Conservation (phyloP, 805 yeast species). For the Suhomyces tanzawaensis region DNA sequence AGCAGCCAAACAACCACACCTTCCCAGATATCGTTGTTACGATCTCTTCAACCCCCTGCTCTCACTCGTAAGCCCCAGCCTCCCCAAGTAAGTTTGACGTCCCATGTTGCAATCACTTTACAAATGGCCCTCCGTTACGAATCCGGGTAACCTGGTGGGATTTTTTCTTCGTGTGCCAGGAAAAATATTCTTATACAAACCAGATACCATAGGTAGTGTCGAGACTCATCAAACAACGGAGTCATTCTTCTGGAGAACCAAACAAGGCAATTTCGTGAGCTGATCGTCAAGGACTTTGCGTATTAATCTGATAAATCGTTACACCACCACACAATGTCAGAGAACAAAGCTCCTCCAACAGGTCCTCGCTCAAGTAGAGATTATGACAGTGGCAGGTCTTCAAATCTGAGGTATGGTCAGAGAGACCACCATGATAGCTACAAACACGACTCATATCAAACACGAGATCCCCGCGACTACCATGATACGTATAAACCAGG, state of each 20-base stretch:
- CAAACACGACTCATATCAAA: neutral
- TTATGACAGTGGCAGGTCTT: conserved; percentile 7
- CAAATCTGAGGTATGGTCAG: neutral
- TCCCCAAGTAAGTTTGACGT: neutral
- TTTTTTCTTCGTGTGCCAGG: neutral
- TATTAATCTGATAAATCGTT: too few relatives aligned
- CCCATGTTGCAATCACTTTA: too few relatives aligned
- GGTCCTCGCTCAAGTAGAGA: conserved; percentile 25
- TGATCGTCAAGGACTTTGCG: too few relatives aligned
- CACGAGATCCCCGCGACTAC: neutral
- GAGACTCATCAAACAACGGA: too few relatives aligned
- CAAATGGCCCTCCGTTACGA: too few relatives aligned
- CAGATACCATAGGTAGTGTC: too few relatives aligned
- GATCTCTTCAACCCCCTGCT: too few relatives aligned
- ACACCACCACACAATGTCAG: neutral
- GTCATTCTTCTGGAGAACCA: too few relatives aligned
- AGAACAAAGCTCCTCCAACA: conserved; percentile 22
- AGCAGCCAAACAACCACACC: too few relatives aligned
- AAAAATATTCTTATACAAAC: conserved; percentile 2
- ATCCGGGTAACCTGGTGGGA: conserved; percentile 2
- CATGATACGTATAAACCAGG: conserved; percentile 10
- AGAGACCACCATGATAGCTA: conserved; percentile 1
- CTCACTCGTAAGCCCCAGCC: neutral
- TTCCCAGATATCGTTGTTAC: too few relatives aligned
- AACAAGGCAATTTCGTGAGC: too few relatives aligned